These are phyloP conservation scores for Phyllosticta capitalensis DNA, from an alignment of 2,329 filamentous ascomycete species.

Conservation along the genomic window DNA sequence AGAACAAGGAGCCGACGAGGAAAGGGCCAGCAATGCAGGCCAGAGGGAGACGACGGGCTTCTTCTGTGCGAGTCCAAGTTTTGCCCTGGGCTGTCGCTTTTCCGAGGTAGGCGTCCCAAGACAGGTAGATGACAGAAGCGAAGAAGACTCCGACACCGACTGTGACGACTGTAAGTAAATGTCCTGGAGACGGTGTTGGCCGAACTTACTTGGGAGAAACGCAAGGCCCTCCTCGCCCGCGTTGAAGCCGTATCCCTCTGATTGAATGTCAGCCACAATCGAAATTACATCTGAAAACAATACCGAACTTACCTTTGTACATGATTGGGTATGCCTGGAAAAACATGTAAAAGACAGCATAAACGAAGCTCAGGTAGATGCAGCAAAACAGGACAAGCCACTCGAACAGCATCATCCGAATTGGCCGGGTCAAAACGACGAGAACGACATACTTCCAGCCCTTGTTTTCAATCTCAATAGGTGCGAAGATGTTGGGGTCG, in stretches of 20 bases:
- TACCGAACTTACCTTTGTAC: slow-evolving; percentile 38
- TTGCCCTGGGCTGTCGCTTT: slow-evolving; percentile 39
- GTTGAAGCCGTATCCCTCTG: slow-evolving; percentile 51
- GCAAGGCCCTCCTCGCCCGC: slow-evolving; percentile 56
- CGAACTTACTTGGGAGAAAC: slow-evolving; percentile 47
- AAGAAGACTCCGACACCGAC: slow-evolving; percentile 53
- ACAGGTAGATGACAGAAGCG: slow-evolving; percentile 51
- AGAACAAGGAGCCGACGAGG: slow-evolving; percentile 34
- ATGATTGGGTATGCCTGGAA: slow-evolving; percentile 65
- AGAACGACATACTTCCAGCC: slow-evolving; percentile 51
- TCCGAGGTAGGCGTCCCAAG: slow-evolving; percentile 53
- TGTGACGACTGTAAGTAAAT: background rate
- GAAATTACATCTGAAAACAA: slow-evolving; percentile 11
- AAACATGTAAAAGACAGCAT: slow-evolving; percentile 61
- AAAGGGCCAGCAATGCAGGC: slow-evolving; percentile 62
- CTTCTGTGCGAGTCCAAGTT: slow-evolving; percentile 52
- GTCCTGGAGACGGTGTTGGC: background rate
- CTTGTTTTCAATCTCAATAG: slow-evolving; percentile 53
- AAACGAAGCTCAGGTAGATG: slow-evolving; percentile 54
- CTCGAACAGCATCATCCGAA: slow-evolving; percentile 66
- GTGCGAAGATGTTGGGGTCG: slow-evolving; percentile 45
- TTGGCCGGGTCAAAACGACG: slow-evolving; percentile 60
- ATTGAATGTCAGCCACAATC: background rate
- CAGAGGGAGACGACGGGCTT: slow-evolving; percentile 61
- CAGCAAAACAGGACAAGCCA: slow-evolving; percentile 65